Evolutionary conservation across 148 eudicot species (phyloP), one percentile per base, ranked within the genome.

Genomic region (Drosera capensis): DNA sequence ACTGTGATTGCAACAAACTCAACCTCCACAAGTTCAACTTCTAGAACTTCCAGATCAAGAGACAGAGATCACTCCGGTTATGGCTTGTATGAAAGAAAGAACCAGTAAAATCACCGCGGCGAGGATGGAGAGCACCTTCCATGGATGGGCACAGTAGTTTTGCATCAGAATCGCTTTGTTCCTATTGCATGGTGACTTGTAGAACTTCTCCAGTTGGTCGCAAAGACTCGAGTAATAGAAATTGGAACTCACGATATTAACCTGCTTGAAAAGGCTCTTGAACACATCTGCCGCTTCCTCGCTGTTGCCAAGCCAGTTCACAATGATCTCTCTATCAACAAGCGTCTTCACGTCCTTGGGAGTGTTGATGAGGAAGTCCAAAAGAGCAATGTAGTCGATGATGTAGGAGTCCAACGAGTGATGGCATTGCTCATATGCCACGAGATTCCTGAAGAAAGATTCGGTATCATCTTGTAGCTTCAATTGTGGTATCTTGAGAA

Each of bases 71-170:
- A 48, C 24, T 1, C 52, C 52, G 0, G 40, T 48, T 11, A 36
- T 6, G 20, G 67, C 56, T 26, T 72, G 77, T 25, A 71, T 23
- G 7, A 71, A 54, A 21, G 72, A 67, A 45, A 71, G 72, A 43
- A 64, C 14, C 5, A 70, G 46, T 3, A 65, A 17, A 4, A 60
- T 14, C 31, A 60, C 3, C 1, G 75, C 75, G 8, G 24, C 61
- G 51, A 65, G 25, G 8, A 60, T 53, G n/a, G 75, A 65, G 36
- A 70, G 50, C 12, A 42, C 48, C 0, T 67, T 46, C 75, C 75
- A 70, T 13, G 67, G 75, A 49, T 65, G 66, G 34, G 48, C 36
- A n/a, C 64, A 60, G 15, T 70, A 70, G 14, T 70, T 56, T 21
- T 57, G 66, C 1, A 22, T 23, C 6, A 70, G 40, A 0, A 55